Evolutionary conservation across 129 eudicot genomes (phyloP).

Genomic region (Chrysanthemum makinoi): DNA sequence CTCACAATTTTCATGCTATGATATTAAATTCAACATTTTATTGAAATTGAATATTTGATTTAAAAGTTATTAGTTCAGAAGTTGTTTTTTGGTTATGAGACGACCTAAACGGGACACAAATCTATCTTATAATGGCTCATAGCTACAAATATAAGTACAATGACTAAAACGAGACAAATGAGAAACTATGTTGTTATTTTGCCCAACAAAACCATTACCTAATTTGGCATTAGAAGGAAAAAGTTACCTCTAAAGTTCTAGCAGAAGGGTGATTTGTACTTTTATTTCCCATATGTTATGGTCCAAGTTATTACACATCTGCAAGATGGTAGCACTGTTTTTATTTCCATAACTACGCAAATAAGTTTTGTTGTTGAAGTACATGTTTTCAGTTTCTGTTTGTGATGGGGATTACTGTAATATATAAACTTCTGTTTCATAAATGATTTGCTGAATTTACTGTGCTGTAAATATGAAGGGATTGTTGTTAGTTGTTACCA

Average conservation of each 20-base stretch:
- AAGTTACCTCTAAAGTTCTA: neutral
- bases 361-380: neutral
- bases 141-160: too few relatives aligned
- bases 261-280: neutral
- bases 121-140: too few relatives aligned
- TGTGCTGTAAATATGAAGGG: neutral
- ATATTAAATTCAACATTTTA: too few relatives aligned
- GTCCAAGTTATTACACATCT: constrained; percentile 6
- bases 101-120: too few relatives aligned
- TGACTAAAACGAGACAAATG: too few relatives aligned
- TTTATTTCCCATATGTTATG: neutral
- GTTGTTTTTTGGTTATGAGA: too few relatives aligned
- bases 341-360: neutral
- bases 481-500: neutral
- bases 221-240: neutral
- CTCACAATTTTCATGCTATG: too few relatives aligned
- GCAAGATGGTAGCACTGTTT: neutral
- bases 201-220: too few relatives aligned
- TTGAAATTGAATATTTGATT: too few relatives aligned
- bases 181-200: too few relatives aligned
- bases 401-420: neutral
- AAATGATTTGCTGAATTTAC: constrained; percentile 2
- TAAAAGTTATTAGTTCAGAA: too few relatives aligned
- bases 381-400: constrained; percentile 7
- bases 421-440: neutral